Percentiles rank a stretch among this genome's conserved stretches.
Evolutionary conservation across 495 filamentous ascomycete genomes (phyloP).

Genomic region (Darksidea phi): DNA sequence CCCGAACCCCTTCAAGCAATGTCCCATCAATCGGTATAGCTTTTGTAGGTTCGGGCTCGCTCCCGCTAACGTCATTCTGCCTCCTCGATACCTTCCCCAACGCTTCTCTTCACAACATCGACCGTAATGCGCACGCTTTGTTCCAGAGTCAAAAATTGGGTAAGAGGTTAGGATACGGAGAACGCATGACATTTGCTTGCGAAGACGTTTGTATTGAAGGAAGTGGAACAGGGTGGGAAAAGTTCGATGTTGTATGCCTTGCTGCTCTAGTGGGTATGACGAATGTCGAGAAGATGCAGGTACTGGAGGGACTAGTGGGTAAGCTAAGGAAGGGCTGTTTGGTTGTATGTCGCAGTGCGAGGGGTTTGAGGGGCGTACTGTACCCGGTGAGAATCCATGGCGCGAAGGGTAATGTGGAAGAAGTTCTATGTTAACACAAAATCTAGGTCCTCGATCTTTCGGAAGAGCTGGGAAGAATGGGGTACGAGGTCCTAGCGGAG

Average conservation of each 20-base stretch:
- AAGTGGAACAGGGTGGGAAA: slow-evolving; percentile 18
- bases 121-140: slow-evolving; percentile 42
- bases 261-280: slow-evolving; percentile 49
- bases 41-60: slow-evolving; percentile 49
- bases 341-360: slow-evolving; percentile 47
- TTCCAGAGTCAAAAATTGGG: slow-evolving; percentile 29
- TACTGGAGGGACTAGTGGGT: slow-evolving; percentile 39
- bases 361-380: slow-evolving; percentile 45
- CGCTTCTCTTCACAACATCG: slow-evolving; percentile 41
- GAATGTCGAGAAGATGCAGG: slow-evolving; percentile 41
- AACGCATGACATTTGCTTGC: slow-evolving; percentile 8
- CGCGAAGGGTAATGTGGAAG: too few species aligned
- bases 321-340: slow-evolving; percentile 44
- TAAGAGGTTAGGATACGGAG: slow-evolving; percentile 4
- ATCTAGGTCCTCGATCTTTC: slow-evolving; percentile 37
- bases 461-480: slow-evolving; percentile 15
- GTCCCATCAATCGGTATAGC: slow-evolving; percentile 23
- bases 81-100: slow-evolving; percentile 29
- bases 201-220: slow-evolving; percentile 35
- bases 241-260: slow-evolving; percentile 48
- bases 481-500: slow-evolving; percentile 41
- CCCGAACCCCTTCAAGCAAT: background rate
- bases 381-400: slow-evolving; percentile 52
- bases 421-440: too few species aligned
- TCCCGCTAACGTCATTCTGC: slow-evolving; percentile 47